Base-by-base conservation (phyloP, 2,329 filamentous ascomycete genomes). In the Rhexocercosporidium sp. region DNA sequence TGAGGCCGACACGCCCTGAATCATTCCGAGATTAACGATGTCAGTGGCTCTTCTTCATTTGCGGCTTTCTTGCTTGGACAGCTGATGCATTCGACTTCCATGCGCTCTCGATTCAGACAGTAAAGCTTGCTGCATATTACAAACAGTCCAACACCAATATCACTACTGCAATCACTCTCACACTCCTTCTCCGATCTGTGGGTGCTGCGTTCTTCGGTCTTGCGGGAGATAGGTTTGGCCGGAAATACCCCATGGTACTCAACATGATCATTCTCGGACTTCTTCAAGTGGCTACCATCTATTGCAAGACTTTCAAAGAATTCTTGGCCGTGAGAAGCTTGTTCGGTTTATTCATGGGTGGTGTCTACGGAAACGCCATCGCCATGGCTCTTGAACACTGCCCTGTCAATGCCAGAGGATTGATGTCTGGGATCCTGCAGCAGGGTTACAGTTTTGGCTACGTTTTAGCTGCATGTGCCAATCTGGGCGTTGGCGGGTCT, bases 161-260 rank as follows among this genome's bases (percentile, higher is more conserved):
- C 71, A 73, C 94, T 90, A 70, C 69, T 9, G 70, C 70, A 9
- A 74, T 75, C 54, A 75, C 73, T 7, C 69, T 75, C 5, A 73
- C 91, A 0, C 82, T 94, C 14, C 83, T 94, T 7, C 84, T 94
- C 34, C 86, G 92, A 25, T 92, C 90, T 12, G 80, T 94, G 34
- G 92, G 92, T 14, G 92, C 92, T 14, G 90, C 90, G 18, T 75
- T 87, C 76, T 95, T 96, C 69, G 92, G 92, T 65, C 82, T 94
- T 20, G 88, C 90, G 1, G 90, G 91, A 73, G 92, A 96, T 78
- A 88, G 88, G 68, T 95, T 87, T 77, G 92, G 92, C 4, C 87
- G 92, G 65, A 94, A 94, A 80, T 93, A 91, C 89, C 92, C 92
- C 53, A 92, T 94, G 90, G 89, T 94, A 9, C 73, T 88, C 73